A percentile compares a stretch with the other conserved stretches of the same genome.
These are phyloP conservation scores for Aspergillus thermomutatus DNA, from an alignment of 2,329 filamentous ascomycete species.

Conservation along the genomic window DNA sequence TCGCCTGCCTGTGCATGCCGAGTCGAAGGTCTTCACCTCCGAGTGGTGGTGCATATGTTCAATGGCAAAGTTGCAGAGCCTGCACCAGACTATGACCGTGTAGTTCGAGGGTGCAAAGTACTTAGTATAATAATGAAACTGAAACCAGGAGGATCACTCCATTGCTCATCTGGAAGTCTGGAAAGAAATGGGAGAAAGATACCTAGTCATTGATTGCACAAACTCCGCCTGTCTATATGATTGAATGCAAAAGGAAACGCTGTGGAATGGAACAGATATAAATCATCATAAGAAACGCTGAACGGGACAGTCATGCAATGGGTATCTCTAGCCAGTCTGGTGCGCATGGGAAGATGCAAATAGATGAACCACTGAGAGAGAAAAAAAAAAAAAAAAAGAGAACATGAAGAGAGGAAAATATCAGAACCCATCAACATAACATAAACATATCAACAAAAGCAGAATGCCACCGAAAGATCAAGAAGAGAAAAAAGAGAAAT, in stretches of 20 bases:
- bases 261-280: not conserved
- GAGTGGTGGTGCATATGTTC: no score
- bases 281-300: not conserved
- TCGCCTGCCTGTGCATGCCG: no score
- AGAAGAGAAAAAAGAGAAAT: not conserved
- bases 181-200: not conserved
- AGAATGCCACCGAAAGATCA: not conserved
- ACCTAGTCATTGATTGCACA: not conserved
- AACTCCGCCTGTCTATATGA: not conserved
- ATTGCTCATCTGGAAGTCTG: not conserved
- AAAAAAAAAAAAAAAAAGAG: not conserved
- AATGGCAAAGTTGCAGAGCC: no score
- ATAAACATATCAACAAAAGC: not conserved
- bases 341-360: conserved; percentile 7
- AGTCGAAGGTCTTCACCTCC: no score
- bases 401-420: not conserved
- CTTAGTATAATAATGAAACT: not conserved
- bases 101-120: not conserved
- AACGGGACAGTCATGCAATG: conserved; percentile 1
- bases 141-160: not conserved
- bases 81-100: no score
- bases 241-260: conserved; percentile 4
- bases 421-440: not conserved
- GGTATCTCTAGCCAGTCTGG: conserved; percentile 9
- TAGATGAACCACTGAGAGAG: not conserved